Evolutionary conservation across 2,329 filamentous ascomycete species (phyloP), one percentile per base, ranked within the genome.

Genomic region (Claviceps digitariae): DNA sequence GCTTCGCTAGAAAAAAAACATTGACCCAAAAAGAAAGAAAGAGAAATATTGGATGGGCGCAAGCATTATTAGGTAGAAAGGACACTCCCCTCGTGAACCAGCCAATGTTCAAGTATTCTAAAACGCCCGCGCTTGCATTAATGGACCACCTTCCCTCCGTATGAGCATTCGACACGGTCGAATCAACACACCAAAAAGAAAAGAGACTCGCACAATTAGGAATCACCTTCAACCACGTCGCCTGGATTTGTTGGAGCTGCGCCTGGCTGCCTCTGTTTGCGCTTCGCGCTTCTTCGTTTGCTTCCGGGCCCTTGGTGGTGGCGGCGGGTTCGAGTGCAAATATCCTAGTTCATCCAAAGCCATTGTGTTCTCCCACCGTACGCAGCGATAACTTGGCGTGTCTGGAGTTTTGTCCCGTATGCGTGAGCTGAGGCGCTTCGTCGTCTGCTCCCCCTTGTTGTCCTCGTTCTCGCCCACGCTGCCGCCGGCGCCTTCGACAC

Each of bases 271-370:
- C 38, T 68, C 67, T n/a, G 56, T 61, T 50, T 58, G 57, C 29
- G 70, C 72, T 62, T 76, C 74, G 52, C 75, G 72, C 65, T 78
- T 80, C 63, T 71, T 74, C 17, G 68, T 71, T 57, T 74, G 72
- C 66, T 80, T 81, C 58, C 72, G 69, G 23, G 70, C 61, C 56
- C 75, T 69, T 4, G 74, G 73, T 1, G 74, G 75, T 41, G 76
- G 76, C 8, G 77, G 75, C 31, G 75, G 72, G 55, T 79, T 70
- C 56, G 74, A 77, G 62, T 82, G 79, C 38, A 81, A 63, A 55
- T 82, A 77, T 1, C 79, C 79, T 20, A 79, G 60, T 54, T 81
- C 76, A 29, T 80, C 76, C 40, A 79, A 59, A 6, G 77, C 78
- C 64, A 74, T 79, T 25, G 73, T 76, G 57, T 82, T 82, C 60